phyloP scores from a whole-genome alignment of 2,329 filamentous ascomycete species.

The Colletotrichum sp. region DNA sequence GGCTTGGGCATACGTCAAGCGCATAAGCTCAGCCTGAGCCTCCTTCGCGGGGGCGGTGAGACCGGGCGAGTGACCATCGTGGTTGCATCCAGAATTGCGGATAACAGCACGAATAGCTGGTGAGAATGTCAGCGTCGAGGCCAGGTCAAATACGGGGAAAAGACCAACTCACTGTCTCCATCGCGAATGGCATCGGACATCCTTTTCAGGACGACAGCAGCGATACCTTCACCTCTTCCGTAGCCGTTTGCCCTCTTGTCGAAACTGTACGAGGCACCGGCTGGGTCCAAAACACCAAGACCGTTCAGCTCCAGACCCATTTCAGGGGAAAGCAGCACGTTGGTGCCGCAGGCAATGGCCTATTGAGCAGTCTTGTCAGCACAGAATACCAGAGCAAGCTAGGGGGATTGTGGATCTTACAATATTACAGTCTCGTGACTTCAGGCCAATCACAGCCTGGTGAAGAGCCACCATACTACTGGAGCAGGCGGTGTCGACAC shows the following conservation, averaged over 20 bases:
- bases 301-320: not conserved
- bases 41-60: slow-evolving; percentile 34
- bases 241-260: slow-evolving; percentile 61
- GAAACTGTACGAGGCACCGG: not conserved
- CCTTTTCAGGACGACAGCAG: slow-evolving; percentile 20
- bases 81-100: slow-evolving; percentile 32
- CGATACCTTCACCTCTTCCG: slow-evolving; percentile 66
- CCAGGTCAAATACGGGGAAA: no score
- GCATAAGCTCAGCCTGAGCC: slow-evolving; percentile 39
- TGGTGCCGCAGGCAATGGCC: slow-evolving; percentile 2
- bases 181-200: not conserved
- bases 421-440: not conserved
- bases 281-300: not conserved
- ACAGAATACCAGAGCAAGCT: rapidly evolving
- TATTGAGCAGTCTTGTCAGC: not conserved
- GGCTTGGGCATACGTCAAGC: slow-evolving; percentile 35
- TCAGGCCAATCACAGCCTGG: slow-evolving; percentile 26
- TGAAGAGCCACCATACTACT: not conserved
- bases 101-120: not conserved
- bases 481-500: not conserved
- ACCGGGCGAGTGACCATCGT: slow-evolving; percentile 46
- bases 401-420: not conserved
- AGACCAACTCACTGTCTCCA: not conserved
- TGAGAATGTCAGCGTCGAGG: not conserved
- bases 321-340: not conserved